These are phyloP conservation scores for Emergomyces orientalis DNA, from an alignment of 2,329 filamentous ascomycete species.

Conservation along the genomic window DNA sequence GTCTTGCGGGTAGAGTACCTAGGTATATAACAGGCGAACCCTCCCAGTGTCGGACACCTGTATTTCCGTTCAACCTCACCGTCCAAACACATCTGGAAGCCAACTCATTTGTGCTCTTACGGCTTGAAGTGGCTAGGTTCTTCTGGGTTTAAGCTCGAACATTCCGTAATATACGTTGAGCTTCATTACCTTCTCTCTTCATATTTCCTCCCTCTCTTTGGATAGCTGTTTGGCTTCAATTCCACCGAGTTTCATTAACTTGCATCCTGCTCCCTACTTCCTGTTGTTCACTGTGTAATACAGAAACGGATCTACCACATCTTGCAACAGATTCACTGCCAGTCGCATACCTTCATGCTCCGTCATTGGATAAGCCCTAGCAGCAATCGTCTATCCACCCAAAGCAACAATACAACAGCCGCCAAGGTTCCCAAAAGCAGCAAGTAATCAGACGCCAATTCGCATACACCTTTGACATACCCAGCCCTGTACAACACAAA, in stretches of 20 bases:
- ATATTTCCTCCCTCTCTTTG: not conserved
- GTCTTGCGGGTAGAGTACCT: no score
- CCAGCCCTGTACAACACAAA: not conserved
- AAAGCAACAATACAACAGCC: not conserved
- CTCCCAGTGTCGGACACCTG: no score
- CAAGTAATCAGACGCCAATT: not conserved
- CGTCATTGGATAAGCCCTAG: not conserved
- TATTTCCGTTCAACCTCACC: no score
- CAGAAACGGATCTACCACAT: no score
- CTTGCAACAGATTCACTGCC: no score
- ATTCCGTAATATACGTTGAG: not conserved
- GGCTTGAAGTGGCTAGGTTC: not conserved
- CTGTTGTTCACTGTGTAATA: not conserved
- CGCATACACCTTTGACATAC: not conserved
- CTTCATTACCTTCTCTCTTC: not conserved
- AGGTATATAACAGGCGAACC: not conserved
- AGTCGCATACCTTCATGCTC: not conserved
- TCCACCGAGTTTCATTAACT: not conserved
- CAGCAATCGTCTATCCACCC: not conserved
- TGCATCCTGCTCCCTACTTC: not conserved
- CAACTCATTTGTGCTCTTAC: not conserved
- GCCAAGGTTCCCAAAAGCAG: not conserved
- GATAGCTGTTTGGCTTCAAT: not conserved
- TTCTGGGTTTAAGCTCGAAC: not conserved
- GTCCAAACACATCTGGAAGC: not conserved